phyloP scores from a whole-genome alignment of 495 filamentous ascomycete species.

The Podospora pseudopauciseta region DNA sequence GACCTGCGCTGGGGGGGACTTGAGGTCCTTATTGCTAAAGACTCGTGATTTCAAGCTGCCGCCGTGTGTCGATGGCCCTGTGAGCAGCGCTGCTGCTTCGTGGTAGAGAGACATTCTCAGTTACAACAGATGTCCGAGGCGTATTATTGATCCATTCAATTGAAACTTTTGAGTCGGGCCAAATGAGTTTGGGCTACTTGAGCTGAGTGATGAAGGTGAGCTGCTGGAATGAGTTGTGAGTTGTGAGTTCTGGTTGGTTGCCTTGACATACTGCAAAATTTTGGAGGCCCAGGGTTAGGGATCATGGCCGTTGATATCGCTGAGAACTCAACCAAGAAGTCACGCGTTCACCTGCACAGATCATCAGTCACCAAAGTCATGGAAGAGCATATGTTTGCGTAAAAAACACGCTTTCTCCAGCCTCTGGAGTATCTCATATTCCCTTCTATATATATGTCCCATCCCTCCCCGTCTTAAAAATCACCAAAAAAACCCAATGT shows the following conservation, averaged over 20 bases:
- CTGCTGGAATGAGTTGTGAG: not conserved
- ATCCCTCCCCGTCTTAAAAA: not conserved
- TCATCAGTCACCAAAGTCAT: too few species aligned
- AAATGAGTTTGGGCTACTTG: too few species aligned
- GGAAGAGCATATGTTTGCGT: not conserved
- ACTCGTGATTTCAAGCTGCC: conserved; percentile 81
- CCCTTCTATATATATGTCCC: not conserved
- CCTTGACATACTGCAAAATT: not conserved
- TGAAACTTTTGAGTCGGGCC: not conserved
- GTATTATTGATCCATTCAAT: not conserved
- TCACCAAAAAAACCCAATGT: not conserved
- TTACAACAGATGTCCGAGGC: not conserved
- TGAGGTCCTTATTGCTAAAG: conserved; percentile 65
- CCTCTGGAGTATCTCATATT: not conserved
- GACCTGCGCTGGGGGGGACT: conserved; percentile 73
- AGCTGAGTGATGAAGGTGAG: not conserved
- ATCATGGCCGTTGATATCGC: too few species aligned
- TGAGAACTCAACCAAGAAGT: too few species aligned
- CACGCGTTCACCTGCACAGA: too few species aligned
- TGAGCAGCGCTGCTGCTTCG: conserved; percentile 74
- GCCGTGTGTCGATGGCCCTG: conserved; percentile 53
- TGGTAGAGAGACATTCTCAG: conserved; percentile 81
- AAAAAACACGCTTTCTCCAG: not conserved
- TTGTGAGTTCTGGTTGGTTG: not conserved
- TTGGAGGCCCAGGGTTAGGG: too few species aligned